Evolutionary conservation across 805 yeast genomes (phyloP).

Genomic region (Teunomyces aglyptinius): DNA sequence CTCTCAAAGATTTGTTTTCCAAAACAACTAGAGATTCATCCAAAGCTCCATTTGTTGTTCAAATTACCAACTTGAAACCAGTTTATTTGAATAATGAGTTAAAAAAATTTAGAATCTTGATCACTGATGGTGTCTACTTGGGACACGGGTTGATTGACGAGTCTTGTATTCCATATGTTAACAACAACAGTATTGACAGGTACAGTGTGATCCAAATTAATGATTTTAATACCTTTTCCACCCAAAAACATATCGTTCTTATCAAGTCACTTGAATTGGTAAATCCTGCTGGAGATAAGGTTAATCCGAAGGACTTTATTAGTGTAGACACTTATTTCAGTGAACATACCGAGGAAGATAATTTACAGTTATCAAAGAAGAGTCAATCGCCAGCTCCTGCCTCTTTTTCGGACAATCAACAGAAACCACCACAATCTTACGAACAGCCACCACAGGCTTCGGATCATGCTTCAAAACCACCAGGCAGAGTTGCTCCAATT

Average conservation of each 20-base stretch:
- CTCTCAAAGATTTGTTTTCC: constrained; percentile 18
- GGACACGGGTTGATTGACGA: constrained; percentile 40
- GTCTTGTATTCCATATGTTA: constrained; percentile 41
- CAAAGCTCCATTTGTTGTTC: constrained; percentile 30
- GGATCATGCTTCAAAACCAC: constrained; percentile 9
- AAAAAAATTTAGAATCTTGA: constrained; percentile 28
- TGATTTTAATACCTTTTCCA: constrained; percentile 45
- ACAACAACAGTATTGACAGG: constrained; percentile 44
- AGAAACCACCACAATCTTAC: constrained; percentile 7
- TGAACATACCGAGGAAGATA: constrained; percentile 57
- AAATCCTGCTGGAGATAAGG: constrained; percentile 34
- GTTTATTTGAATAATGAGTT: constrained; percentile 32
- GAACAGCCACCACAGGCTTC: constrained; percentile 8
- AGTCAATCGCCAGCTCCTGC: constrained; percentile 8
- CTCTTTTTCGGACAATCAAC: constrained; percentile 7
- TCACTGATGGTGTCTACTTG: constrained; percentile 38
- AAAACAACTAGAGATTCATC: constrained; percentile 13
- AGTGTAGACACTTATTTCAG: constrained; percentile 57
- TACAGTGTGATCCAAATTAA: constrained; percentile 40
- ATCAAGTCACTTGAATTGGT: constrained; percentile 47
- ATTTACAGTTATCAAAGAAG: constrained; percentile 14
- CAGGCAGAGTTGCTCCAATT: constrained; percentile 59
- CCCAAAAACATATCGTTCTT: constrained; percentile 48
- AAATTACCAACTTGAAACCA: constrained; percentile 33
- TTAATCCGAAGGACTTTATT: constrained; percentile 34